A percentile compares a stretch with the other conserved stretches of the same genome.
These are phyloP conservation scores for Debaryomycetaceae sp. DNA, from an alignment of 1,139 yeast species.

Conservation along the genomic window DNA sequence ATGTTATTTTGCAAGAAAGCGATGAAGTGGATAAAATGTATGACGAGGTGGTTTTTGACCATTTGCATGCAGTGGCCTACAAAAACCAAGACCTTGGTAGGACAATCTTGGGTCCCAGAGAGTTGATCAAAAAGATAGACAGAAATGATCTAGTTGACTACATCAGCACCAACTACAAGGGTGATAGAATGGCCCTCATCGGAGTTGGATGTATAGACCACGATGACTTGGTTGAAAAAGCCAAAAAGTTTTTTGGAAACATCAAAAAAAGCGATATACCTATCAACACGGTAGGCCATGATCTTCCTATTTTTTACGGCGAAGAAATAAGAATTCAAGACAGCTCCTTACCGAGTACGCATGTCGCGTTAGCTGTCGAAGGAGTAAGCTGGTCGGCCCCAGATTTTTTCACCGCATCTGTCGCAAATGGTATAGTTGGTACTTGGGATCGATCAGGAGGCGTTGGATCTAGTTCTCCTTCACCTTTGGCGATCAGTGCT, in stretches of 20 bases:
- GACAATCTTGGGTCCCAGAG: constrained; percentile 95
- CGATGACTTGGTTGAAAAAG: constrained; percentile 72
- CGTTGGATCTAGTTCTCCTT: constrained; percentile 65
- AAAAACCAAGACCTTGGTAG: constrained; percentile 92
- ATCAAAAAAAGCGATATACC: constrained; percentile 64
- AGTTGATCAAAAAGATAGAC: constrained; percentile 76
- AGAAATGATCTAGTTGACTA: constrained; percentile 74
- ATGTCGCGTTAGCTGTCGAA: constrained; percentile 92
- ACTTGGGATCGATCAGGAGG: constrained; percentile 97
- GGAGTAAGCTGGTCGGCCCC: constrained; percentile 98
- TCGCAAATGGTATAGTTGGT: constrained; percentile 95
- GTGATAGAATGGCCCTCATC: constrained; percentile 95
- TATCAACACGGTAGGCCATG: constrained; percentile 73
- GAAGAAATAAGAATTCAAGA: constrained; percentile 86
- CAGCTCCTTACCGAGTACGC: constrained; percentile 80
- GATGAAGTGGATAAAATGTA: constrained; percentile 98
- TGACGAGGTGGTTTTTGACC: constrained; percentile 97
- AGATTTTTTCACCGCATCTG: constrained; percentile 91
- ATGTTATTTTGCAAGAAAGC: constrained; percentile 91
- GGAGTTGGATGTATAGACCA: constrained; percentile 96
- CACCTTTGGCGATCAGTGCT: constrained; percentile 75
- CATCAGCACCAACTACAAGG: constrained; percentile 83
- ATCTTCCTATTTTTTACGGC: constrained; percentile 76
- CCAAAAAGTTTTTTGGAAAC: constrained; percentile 73
- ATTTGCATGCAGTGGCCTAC: constrained; percentile 88